phyloP scores from a whole-genome alignment of 2,329 filamentous ascomycete genomes.

The Teratosphaeriaceae sp. region DNA sequence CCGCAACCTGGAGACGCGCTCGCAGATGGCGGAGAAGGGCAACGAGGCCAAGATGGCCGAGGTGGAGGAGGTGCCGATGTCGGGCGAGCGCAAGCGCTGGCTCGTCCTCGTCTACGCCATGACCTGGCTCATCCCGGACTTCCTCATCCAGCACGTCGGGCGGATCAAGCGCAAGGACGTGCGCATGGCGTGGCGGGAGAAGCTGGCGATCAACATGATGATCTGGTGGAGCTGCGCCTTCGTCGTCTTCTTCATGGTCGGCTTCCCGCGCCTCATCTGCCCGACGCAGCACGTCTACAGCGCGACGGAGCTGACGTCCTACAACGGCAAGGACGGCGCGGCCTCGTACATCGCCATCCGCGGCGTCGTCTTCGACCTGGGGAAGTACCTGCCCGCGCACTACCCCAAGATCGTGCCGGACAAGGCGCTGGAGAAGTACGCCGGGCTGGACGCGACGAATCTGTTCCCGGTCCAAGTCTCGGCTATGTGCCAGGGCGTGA shows the following conservation, averaged over 20 bases:
- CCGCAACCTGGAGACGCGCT: slow-evolving; percentile 86
- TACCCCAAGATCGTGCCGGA: slow-evolving; percentile 61
- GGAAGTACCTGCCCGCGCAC: slow-evolving; percentile 64
- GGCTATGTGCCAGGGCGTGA: slow-evolving; percentile 74
- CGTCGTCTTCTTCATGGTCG: slow-evolving; percentile 81
- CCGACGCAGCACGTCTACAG: slow-evolving; percentile 87
- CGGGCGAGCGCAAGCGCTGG: slow-evolving; percentile 82
- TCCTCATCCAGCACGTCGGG: slow-evolving; percentile 67
- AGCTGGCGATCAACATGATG: slow-evolving; percentile 93
- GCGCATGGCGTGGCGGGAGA: slow-evolving; percentile 90
- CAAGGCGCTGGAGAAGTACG: slow-evolving; percentile 68
- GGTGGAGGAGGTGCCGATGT: slow-evolving; percentile 76
- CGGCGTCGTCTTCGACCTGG: slow-evolving; percentile 81
- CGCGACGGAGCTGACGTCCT: slow-evolving; percentile 63
- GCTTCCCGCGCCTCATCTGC: slow-evolving; percentile 82
- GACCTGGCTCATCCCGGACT: slow-evolving; percentile 84
- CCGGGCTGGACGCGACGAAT: slow-evolving; percentile 75
- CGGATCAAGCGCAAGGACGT: slow-evolving; percentile 90
- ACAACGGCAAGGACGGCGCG: slow-evolving; percentile 63
- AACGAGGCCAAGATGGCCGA: slow-evolving; percentile 87
- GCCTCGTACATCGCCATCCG: slow-evolving; percentile 73
- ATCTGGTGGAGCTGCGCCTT: slow-evolving; percentile 83
- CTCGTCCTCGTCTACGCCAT: slow-evolving; percentile 73
- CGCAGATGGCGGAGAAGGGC: slow-evolving; percentile 91
- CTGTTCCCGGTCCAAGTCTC: slow-evolving; percentile 94